phyloP scores from a whole-genome alignment of 2,329 filamentous ascomycete species.

The Aspergillus chevalieri region DNA sequence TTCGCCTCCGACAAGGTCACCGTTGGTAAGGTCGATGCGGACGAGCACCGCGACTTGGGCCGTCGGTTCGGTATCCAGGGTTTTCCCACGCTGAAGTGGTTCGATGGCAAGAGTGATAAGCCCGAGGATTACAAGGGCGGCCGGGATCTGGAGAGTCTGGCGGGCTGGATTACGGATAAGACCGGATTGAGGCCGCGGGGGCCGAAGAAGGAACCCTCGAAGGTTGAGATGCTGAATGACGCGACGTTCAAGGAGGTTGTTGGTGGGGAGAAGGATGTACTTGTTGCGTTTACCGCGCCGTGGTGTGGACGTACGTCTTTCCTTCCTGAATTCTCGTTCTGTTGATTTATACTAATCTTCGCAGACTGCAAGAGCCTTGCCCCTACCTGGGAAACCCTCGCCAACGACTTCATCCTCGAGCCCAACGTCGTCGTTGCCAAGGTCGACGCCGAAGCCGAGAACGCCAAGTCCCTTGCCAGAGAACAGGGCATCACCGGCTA shows the following conservation, averaged over 20 bases:
- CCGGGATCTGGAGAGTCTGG: constrained; percentile 79
- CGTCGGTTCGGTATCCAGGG: constrained; percentile 84
- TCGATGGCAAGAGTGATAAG: constrained; percentile 86
- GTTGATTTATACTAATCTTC: too few relatives aligned
- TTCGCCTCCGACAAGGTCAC: constrained; percentile 68
- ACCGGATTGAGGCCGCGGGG: constrained; percentile 73
- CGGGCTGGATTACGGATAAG: constrained; percentile 76
- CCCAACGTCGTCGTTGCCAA: constrained; percentile 80
- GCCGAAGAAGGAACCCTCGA: constrained; percentile 57
- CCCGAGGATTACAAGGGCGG: constrained; percentile 81
- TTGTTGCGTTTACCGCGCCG: constrained; percentile 95
- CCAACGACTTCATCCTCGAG: constrained; percentile 73
- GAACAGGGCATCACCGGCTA: constrained; percentile 77
- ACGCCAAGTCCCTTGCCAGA: constrained; percentile 70
- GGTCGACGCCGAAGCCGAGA: constrained; percentile 85
- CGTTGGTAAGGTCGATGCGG: constrained; percentile 94
- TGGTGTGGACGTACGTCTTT: constrained; percentile 90
- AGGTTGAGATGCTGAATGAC: constrained; percentile 75
- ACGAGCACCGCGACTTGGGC: constrained; percentile 76
- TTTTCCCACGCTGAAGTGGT: constrained; percentile 96
- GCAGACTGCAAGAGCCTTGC: constrained; percentile 94
- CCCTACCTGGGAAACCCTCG: constrained; percentile 82
- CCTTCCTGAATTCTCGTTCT: constrained; percentile 2
- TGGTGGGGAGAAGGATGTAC: constrained; percentile 78
- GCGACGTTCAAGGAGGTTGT: constrained; percentile 68